Percentiles rank a stretch among this genome's conserved stretches.
These are phyloP conservation scores for Lolium rigidum DNA, from an alignment of 176 grass and related monocot genomes.

Conservation along the genomic window DNA sequence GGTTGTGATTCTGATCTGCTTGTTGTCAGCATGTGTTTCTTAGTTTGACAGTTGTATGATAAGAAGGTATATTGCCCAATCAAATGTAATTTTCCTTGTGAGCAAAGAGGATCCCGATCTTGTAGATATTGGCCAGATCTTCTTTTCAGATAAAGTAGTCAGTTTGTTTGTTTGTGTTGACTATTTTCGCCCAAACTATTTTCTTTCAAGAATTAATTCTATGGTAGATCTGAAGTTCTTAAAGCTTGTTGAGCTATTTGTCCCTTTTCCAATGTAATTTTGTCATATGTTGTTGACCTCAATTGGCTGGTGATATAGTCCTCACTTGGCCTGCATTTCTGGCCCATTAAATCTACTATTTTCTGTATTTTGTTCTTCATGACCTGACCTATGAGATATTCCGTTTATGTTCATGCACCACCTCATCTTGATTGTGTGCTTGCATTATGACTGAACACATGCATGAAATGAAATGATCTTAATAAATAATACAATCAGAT, in stretches of 20 bases:
- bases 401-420: too few relatives aligned
- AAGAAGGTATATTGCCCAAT: background rate
- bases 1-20: background rate
- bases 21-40: constrained; percentile 9
- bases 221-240: background rate
- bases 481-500: too few relatives aligned
- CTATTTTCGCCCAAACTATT: background rate
- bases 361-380: too few relatives aligned
- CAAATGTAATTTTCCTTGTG: background rate
- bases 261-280: background rate
- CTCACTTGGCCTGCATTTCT: background rate
- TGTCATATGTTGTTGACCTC: background rate
- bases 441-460: too few relatives aligned
- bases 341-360: too few relatives aligned
- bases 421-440: too few relatives aligned
- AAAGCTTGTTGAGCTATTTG: background rate
- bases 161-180: background rate
- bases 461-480: too few relatives aligned
- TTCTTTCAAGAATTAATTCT: background rate
- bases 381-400: too few relatives aligned
- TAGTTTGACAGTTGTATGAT: background rate
- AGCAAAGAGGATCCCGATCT: background rate
- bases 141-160: background rate
- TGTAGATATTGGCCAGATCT: background rate
- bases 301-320: background rate